Conservation (phyloP, 2,329 filamentous ascomycete genomes). For the Sclerotinia nivalis region DNA sequence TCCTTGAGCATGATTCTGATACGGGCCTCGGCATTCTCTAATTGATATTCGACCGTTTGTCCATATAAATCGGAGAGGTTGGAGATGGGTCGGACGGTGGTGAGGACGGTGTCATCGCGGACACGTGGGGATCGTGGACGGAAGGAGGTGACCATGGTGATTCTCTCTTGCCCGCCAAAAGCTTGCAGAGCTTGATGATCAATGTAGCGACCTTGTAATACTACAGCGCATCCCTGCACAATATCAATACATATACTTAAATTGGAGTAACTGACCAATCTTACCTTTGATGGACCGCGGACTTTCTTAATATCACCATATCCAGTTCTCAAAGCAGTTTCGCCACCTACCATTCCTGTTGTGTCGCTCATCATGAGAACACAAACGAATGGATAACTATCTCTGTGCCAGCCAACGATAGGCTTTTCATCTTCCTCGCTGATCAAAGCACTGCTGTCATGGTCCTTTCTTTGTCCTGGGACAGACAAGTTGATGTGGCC, state of each 20-base stretch:
- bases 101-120: slow-evolving; percentile 46
- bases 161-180: slow-evolving; percentile 46
- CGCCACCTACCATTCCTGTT: slow-evolving; percentile 52
- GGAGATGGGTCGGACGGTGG: slow-evolving; percentile 43
- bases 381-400: slow-evolving; percentile 54
- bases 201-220: slow-evolving; percentile 50
- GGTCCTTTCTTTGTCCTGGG: slow-evolving; percentile 35
- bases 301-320: slow-evolving; percentile 49
- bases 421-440: slow-evolving; percentile 41
- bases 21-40: slow-evolving; percentile 44
- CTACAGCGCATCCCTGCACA: slow-evolving; percentile 44
- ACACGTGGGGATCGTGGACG: slow-evolving; percentile 45
- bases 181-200: slow-evolving; percentile 47
- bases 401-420: slow-evolving; percentile 52
- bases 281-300: slow-evolving; percentile 47
- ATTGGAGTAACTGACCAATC: slow-evolving; percentile 14
- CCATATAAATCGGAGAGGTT: slow-evolving; percentile 44
- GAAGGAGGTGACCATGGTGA: slow-evolving; percentile 51
- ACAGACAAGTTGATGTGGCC: slow-evolving; percentile 58
- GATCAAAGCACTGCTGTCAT: slow-evolving; percentile 33
- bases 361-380: slow-evolving; percentile 54
- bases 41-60: slow-evolving; percentile 44
- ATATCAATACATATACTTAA: slow-evolving; percentile 22
- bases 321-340: slow-evolving; percentile 61
- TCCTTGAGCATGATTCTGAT: slow-evolving; percentile 42